These are phyloP conservation scores for Linderniella brevidens DNA, from an alignment of 257 asterid genomes.

Conservation along the genomic window DNA sequence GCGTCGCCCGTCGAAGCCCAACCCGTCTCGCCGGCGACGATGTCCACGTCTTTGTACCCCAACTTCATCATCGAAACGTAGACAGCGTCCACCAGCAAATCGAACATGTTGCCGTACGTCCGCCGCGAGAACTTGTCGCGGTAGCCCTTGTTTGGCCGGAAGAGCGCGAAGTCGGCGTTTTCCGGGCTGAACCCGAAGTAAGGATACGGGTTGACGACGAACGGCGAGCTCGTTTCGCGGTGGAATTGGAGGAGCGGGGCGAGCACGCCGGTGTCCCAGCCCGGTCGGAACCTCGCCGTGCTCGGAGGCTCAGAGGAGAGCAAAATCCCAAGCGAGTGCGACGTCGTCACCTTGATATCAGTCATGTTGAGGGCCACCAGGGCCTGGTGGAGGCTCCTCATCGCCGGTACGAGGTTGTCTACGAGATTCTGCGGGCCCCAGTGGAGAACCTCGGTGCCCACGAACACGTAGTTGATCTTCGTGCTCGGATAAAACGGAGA, in stretches of 20 bases:
- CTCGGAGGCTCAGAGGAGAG: conserved; percentile 51
- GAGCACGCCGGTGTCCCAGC: conserved; percentile 58
- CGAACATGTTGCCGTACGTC: conserved; percentile 63
- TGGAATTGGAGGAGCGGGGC: conserved; percentile 52
- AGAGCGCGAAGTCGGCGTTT: conserved; percentile 26
- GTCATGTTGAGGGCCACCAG: conserved; percentile 20
- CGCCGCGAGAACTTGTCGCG: conserved; percentile 21
- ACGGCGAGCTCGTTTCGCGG: conserved; percentile 47
- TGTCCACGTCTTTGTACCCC: conserved; percentile 61
- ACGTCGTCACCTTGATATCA: conserved; percentile 44
- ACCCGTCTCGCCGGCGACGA: conserved; percentile 74
- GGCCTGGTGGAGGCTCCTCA: conserved; percentile 42
- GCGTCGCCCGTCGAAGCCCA: conserved; percentile 65
- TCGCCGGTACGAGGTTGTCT: conserved; percentile 65
- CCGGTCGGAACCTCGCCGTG: conserved; percentile 51
- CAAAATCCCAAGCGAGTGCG: conserved; percentile 72
- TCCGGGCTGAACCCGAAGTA: conserved; percentile 53
- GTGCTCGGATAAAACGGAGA: conserved; percentile 56
- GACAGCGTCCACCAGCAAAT: conserved; percentile 56
- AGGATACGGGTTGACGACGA: conserved; percentile 92
- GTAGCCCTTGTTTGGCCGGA: conserved; percentile 19
- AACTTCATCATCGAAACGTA: conserved; percentile 47
- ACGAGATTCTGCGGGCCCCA: conserved; percentile 70
- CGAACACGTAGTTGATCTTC: conserved; percentile 44
- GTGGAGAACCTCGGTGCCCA: conserved; percentile 81